Base-by-base conservation (phyloP, 345 rosid genomes). In the Eucalyptus viminalis region DNA sequence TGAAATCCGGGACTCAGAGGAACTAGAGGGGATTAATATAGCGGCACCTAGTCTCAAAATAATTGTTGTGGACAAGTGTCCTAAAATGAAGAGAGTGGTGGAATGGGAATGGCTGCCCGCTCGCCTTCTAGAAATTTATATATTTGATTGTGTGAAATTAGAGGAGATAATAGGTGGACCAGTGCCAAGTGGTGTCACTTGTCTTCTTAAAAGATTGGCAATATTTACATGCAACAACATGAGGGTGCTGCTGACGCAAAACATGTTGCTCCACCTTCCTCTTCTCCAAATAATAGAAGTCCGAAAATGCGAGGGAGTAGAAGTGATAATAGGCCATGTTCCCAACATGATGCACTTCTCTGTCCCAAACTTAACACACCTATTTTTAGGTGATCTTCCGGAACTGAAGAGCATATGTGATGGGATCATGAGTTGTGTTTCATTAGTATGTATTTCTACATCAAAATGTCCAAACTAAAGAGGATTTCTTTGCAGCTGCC, bases 301-400 rank as follows among this genome's bases (percentile, higher is more conserved):
- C n/a, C n/a, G n/a, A n/a, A n/a, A 22, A 1, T 54, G 60, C 60
- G 22, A 9, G 3, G 25, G 12, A 8, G 3, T 54, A 54, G 60
- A 54, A 9, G 6, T 54, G 25, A 22, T 54, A 54, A 54, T 54
- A 54, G 60, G 60, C 3, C 11, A 4, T 54, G 27, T 9, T 54
- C 27, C 12, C 60, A 21, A 54, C 60, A 54, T 21, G 60, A 54
- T 6, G 6, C 60, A 9, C 25, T 22, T 6, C 27, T 54, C 60
- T 0, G 0, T 54, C 27, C 60, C 11, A 4, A 56, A 10, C 13
- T 56, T 24, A 56, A 0, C 0, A 56, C 0, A 0, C 6, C 62
- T 56, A 10, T 0, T 0, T 2, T 10, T 56, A 56, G 0, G 2
- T 0, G 0, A 56, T 56, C 62, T 56, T 56, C 29, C 14, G 0